Conservation (phyloP, 371 early-diverging fungal genomes). For the Mucor velutinosus region DNA sequence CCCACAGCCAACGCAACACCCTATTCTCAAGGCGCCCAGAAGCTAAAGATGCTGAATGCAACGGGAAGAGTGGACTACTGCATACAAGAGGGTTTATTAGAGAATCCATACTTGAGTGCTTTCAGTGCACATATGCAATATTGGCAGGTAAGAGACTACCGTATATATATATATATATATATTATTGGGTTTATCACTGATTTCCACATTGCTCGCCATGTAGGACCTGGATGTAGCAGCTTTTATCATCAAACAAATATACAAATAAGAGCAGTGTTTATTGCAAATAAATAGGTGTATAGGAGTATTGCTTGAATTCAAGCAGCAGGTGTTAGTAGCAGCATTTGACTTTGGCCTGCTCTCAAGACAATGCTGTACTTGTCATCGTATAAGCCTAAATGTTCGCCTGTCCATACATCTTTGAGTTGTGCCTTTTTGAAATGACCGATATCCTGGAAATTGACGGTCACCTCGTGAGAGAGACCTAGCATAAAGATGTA, state of each 20-base stretch:
- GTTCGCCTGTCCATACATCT: slow-evolving; percentile 42
- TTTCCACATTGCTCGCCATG: too few relatives aligned
- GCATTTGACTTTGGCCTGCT: slow-evolving; percentile 28
- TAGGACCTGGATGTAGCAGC: slow-evolving; percentile 68
- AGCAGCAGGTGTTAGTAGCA: slow-evolving; percentile 23
- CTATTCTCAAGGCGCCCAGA: slow-evolving; percentile 45
- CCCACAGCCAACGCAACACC: slow-evolving; percentile 16
- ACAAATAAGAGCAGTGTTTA: slow-evolving; percentile 5
- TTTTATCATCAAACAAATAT: slow-evolving; percentile 59
- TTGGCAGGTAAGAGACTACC: slow-evolving; percentile 65
- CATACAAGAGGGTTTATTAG: slow-evolving; percentile 78
- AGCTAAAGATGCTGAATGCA: slow-evolving; percentile 63
- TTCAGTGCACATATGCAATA: slow-evolving; percentile 79
- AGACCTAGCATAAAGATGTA: slow-evolving; percentile 43
- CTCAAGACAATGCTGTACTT: slow-evolving; percentile 23
- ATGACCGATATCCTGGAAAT: slow-evolving; percentile 27
- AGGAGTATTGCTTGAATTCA: not conserved
- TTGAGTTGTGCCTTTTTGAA: slow-evolving; percentile 15
- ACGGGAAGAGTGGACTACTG: slow-evolving; percentile 78
- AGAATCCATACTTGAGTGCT: slow-evolving; percentile 78
- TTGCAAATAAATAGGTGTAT: too few relatives aligned
- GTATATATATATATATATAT: too few relatives aligned
- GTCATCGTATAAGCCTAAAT: slow-evolving; percentile 22
- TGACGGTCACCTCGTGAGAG: slow-evolving; percentile 31
- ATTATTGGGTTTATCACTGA: too few relatives aligned